phyloP scores from a whole-genome alignment of 2,329 filamentous ascomycete species.

The Penicillium olsonii region DNA sequence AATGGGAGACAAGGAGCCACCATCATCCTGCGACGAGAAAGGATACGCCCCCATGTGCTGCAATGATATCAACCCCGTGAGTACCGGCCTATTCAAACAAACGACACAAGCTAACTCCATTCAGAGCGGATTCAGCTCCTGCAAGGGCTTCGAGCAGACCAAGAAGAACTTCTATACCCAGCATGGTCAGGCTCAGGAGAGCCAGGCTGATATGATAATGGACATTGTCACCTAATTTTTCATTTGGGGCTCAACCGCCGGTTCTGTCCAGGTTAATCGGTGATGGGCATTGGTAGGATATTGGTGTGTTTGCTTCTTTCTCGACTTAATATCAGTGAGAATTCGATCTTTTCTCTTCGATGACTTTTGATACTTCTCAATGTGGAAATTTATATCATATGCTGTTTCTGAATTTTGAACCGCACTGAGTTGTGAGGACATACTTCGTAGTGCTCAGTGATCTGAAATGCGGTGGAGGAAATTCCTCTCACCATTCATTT shows the following conservation, averaged over 20 bases:
- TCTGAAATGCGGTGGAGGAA: too few species aligned
- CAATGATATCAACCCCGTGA: conserved; percentile 9
- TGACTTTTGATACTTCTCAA: too few species aligned
- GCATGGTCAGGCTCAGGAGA: conserved; percentile 7
- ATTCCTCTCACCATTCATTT: too few species aligned
- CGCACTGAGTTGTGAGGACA: too few species aligned
- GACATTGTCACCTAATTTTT: conserved; percentile 21
- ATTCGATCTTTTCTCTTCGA: too few species aligned
- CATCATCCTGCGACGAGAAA: conserved; percentile 17
- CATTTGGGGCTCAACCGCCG: too few species aligned
- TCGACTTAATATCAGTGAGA: neutral
- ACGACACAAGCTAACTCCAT: neutral
- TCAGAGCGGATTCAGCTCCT: conserved; percentile 15
- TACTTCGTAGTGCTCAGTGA: too few species aligned
- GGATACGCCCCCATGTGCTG: conserved; percentile 32
- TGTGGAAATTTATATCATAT: too few species aligned
- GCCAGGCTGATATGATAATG: conserved; percentile 17
- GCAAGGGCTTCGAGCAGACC: conserved; percentile 25
- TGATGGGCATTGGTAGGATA: too few species aligned
- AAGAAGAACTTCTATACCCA: conserved; percentile 24
- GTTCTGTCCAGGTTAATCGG: too few species aligned
- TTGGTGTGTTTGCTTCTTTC: neutral
- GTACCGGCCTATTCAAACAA: neutral
- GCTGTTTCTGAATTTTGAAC: too few species aligned
- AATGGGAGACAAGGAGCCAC: conserved; percentile 18